These are phyloP conservation scores for Plenodomus tracheiphilus DNA, from an alignment of 2,329 filamentous ascomycete species.

Conservation along the genomic window DNA sequence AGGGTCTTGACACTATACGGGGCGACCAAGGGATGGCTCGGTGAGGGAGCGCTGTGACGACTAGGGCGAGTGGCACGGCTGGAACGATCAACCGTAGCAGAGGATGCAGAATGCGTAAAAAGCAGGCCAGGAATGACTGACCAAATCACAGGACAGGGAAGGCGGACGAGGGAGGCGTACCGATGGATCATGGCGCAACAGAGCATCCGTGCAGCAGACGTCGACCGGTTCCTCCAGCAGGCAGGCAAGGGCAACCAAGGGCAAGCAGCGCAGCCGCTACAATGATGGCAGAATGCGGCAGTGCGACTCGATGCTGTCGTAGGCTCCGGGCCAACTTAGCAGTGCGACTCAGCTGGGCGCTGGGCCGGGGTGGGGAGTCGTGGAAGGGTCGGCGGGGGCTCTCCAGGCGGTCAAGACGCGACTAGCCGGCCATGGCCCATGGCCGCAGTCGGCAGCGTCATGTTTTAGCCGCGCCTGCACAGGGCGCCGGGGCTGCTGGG, in stretches of 20 bases:
- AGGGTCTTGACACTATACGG: conserved; percentile 37
- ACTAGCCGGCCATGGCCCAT: conserved; percentile 33
- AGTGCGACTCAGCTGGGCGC: conserved; percentile 41
- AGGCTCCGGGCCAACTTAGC: conserved; percentile 27
- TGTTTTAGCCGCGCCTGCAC: conserved; percentile 39
- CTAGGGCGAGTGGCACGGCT: conserved; percentile 45
- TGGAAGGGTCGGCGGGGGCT: conserved; percentile 27
- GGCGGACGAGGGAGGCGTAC: conserved; percentile 35
- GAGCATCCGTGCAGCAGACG: conserved; percentile 43
- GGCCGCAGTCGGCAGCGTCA: conserved; percentile 25
- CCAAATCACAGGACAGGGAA: conserved; percentile 39
- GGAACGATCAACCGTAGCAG: conserved; percentile 42
- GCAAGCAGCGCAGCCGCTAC: conserved; percentile 25
- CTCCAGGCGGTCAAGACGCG: conserved; percentile 39
- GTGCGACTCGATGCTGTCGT: conserved; percentile 31
- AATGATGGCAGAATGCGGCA: conserved; percentile 35
- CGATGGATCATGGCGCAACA: conserved; percentile 48
- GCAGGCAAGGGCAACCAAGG: conserved; percentile 33
- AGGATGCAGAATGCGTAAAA: conserved; percentile 40
- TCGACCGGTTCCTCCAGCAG: conserved; percentile 31
- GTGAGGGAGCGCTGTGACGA: conserved; percentile 43
- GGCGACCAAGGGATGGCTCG: conserved; percentile 39
- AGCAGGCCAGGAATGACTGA: conserved; percentile 35
- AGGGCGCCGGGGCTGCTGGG: conserved; percentile 19
- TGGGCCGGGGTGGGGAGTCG: conserved; percentile 30